These are phyloP conservation scores for Begonia loranthoides DNA, from an alignment of 306 rosid genomes.

Conservation along the genomic window DNA sequence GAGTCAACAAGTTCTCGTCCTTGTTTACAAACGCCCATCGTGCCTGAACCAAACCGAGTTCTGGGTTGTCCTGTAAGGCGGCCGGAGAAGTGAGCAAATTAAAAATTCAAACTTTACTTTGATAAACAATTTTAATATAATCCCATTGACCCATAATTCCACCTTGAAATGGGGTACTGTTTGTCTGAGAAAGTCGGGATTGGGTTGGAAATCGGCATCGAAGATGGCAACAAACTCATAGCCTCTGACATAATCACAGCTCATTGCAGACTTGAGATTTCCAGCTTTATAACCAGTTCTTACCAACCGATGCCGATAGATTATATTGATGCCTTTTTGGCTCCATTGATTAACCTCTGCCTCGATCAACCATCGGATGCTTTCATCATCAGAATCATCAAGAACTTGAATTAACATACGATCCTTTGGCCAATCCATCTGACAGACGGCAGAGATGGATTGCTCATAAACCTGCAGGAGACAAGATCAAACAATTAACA, in stretches of 20 bases:
- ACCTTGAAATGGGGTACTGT: conserved; percentile 92
- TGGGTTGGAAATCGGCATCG: conserved; percentile 95
- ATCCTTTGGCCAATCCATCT: conserved; percentile 93
- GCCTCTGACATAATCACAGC: conserved; percentile 78
- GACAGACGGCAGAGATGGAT: conserved; percentile 81
- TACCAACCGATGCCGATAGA: conserved; percentile 80
- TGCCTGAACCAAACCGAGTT: conserved; percentile 89
- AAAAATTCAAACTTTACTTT: neutral
- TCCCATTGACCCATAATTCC: neutral
- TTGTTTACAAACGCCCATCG: conserved; percentile 91
- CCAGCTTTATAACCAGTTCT: conserved; percentile 98
- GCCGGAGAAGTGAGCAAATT: neutral
- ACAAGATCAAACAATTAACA: neutral
- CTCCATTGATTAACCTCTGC: conserved; percentile 69
- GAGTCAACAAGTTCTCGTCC: conserved; percentile 85
- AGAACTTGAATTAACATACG: conserved; percentile 75
- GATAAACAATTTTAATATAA: neutral
- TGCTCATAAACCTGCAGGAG: conserved; percentile 57
- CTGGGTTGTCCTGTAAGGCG: conserved; percentile 65
- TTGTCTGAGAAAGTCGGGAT: conserved; percentile 76
- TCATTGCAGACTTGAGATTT: conserved; percentile 92
- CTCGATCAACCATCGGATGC: conserved; percentile 54
- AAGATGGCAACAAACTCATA: conserved; percentile 84
- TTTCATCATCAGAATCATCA: conserved; percentile 80
- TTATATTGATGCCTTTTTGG: conserved; percentile 70